Conservation (phyloP, 768 basidiomycete species). For the Amanita phalloides region DNA sequence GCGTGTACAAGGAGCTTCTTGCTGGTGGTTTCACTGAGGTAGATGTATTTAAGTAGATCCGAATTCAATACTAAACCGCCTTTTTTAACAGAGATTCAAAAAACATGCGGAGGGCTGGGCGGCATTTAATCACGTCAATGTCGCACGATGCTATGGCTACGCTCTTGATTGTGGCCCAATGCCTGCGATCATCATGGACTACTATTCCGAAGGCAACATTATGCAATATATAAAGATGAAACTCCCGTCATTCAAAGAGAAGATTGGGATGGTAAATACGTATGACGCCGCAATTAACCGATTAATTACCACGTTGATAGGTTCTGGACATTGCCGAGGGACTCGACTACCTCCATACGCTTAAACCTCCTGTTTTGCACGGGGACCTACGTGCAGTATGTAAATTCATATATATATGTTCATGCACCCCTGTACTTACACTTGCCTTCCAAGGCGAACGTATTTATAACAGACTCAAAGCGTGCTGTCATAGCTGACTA, state of each 20-base stretch:
- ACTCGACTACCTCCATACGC: slow-evolving; percentile 15
- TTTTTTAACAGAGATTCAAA: not conserved
- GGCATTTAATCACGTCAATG: not conserved
- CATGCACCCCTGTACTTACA: not conserved
- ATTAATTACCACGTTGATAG: not conserved
- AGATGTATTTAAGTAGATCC: no score
- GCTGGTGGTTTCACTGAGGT: no score
- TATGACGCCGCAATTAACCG: not conserved
- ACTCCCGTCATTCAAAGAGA: not conserved
- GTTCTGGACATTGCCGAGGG: slow-evolving; percentile 9
- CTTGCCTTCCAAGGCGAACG: slow-evolving; percentile 13
- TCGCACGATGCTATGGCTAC: not conserved
- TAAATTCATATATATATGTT: not conserved
- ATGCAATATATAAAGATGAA: not conserved
- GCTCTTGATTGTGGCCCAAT: not conserved
- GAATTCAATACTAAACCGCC: no score
- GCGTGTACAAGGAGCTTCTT: no score
- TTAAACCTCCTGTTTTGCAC: slow-evolving; percentile 11
- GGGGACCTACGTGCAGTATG: slow-evolving; percentile 16
- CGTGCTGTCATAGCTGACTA: slow-evolving; percentile 19
- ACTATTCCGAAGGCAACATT: not conserved
- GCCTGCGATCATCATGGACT: not conserved
- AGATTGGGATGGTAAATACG: not conserved
- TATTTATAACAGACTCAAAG: slow-evolving; percentile 14
- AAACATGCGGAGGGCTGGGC: not conserved